A percentile compares a stretch with the other conserved stretches of the same genome.
Evolutionary conservation across 163 green algal species (phyloP).

Genomic region (Botryococcus braunii): DNA sequence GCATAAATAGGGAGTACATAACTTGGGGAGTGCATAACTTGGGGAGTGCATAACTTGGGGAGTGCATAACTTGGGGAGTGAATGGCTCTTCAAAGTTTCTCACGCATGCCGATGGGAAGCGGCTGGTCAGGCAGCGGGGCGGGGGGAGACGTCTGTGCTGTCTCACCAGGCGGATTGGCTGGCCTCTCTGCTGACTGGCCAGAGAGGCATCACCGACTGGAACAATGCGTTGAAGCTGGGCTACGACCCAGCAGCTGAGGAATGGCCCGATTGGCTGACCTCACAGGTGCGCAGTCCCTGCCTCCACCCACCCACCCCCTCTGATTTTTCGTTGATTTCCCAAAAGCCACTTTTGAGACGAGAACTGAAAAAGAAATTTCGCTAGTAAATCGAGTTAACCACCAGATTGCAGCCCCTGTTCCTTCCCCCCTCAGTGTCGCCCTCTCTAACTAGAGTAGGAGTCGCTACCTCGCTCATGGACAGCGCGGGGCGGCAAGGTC

Average conservation of each 20-base stretch:
- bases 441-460: too few relatives aligned
- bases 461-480: too few relatives aligned
- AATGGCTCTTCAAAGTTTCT: too few relatives aligned
- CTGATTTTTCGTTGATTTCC: neutral
- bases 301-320: neutral
- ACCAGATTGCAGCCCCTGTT: too few relatives aligned
- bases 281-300: conserved; percentile 38
- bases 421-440: too few relatives aligned
- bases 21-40: too few relatives aligned
- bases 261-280: conserved; percentile 69
- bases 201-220: conserved; percentile 54
- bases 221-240: conserved; percentile 91
- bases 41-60: neutral
- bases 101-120: neutral
- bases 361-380: too few relatives aligned
- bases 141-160: conserved; percentile 24
- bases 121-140: conserved; percentile 3
- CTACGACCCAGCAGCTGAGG: conserved; percentile 66
- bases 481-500: too few relatives aligned
- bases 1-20: too few relatives aligned
- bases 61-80: too few relatives aligned
- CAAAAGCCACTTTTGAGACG: neutral
- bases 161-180: conserved; percentile 84
- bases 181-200: conserved; percentile 60
- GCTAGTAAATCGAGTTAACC: too few relatives aligned